These are phyloP conservation scores for Pseudoneurospora amorphoporcata DNA, from an alignment of 495 filamentous ascomycete species.

Conservation along the genomic window DNA sequence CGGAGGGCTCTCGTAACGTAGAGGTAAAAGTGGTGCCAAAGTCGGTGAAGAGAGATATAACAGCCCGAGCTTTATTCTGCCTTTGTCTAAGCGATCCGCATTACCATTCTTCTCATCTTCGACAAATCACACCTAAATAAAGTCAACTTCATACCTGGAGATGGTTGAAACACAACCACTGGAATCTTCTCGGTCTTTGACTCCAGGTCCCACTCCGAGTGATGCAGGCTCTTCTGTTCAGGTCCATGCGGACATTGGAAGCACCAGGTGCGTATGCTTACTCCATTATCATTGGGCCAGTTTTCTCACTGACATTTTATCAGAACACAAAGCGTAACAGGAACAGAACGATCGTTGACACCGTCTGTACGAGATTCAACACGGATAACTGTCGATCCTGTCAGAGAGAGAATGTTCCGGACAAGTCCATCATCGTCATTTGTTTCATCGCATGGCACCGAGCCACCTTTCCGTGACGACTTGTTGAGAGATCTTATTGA, in stretches of 20 bases:
- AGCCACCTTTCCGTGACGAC: constrained; percentile 10
- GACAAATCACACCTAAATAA: not conserved
- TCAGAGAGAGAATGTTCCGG: not conserved
- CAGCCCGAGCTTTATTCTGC: not conserved
- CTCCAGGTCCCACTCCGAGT: constrained; percentile 8
- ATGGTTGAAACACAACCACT: constrained; percentile 5
- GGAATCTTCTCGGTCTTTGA: constrained; percentile 2
- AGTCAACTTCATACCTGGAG: not conserved
- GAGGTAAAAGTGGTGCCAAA: not conserved
- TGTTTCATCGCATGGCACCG: constrained; percentile 4
- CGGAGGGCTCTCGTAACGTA: constrained; percentile 13
- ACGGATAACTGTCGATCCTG: not conserved
- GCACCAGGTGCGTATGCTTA: constrained; percentile 11
- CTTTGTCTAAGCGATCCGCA: not conserved
- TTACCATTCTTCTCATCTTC: not conserved
- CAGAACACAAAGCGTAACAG: not conserved
- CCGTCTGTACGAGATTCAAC: not conserved
- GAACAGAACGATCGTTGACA: not conserved
- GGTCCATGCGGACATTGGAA: constrained; percentile 14
- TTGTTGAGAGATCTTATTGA: constrained; percentile 17
- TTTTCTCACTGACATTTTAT: not conserved
- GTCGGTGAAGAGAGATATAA: not conserved
- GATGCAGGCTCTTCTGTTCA: constrained; percentile 22
- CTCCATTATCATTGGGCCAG: not conserved
- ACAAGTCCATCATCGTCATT: not conserved